phyloP scores from a whole-genome alignment of 768 basidiomycete species.

The Glaciozyma martinii region DNA sequence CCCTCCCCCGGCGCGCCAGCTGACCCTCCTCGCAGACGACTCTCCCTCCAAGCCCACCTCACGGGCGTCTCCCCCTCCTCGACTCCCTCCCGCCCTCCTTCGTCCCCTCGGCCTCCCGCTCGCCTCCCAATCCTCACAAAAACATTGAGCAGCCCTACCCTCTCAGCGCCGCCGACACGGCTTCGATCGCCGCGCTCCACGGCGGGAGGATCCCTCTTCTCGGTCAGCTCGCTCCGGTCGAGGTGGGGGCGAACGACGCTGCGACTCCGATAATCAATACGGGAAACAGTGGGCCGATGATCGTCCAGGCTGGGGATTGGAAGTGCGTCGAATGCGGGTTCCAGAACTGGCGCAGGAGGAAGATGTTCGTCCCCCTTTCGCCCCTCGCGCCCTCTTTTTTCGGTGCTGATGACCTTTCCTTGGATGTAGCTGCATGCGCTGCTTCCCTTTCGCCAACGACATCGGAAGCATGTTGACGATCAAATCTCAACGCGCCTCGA shows the following conservation, averaged over 20 bases:
- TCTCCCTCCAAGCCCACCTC: not conserved
- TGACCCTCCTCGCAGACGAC: no score
- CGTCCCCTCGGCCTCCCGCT: not conserved
- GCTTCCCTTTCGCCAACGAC: conserved; percentile 30
- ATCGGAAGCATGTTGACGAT: conserved; percentile 28
- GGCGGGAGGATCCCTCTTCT: conserved; percentile 20
- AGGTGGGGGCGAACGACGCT: not conserved
- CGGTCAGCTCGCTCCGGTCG: conserved; percentile 21
- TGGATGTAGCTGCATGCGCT: conserved; percentile 16
- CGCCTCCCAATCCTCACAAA: not conserved
- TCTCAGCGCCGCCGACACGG: conserved; percentile 13
- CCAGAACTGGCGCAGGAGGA: not conserved
- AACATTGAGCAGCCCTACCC: conserved; percentile 1
- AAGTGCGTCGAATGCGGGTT: conserved; percentile 19
- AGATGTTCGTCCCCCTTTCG: not conserved
- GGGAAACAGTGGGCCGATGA: conserved; percentile 24
- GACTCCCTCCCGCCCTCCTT: not conserved
- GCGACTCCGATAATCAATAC: conserved; percentile 27
- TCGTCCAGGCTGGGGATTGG: conserved; percentile 28
- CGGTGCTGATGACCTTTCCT: not conserved
- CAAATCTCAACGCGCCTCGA: conserved; percentile 22
- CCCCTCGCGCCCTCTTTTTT: not conserved
- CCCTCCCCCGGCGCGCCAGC: no score
- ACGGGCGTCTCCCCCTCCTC: not conserved
- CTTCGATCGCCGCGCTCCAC: conserved; percentile 19